These are phyloP conservation scores for Phytophthora megakarya DNA, from an alignment of 352 stramenopile genomes.

Conservation along the genomic window DNA sequence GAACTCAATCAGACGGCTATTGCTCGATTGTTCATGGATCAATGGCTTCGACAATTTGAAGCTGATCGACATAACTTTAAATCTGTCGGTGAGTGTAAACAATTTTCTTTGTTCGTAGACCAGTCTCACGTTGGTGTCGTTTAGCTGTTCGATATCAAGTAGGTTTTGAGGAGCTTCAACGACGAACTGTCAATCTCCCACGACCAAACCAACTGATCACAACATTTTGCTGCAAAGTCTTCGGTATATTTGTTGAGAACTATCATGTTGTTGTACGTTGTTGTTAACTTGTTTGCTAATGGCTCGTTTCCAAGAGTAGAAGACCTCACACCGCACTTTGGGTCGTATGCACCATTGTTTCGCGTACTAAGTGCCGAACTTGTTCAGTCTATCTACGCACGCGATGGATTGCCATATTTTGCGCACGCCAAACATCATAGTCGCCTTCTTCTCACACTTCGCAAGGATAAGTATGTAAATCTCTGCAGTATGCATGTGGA, in stretches of 20 bases:
- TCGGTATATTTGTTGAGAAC: conserved; percentile 35
- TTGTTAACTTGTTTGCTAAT: conserved; percentile 1
- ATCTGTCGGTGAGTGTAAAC: conserved; percentile 50
- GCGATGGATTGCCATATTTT: conserved; percentile 55
- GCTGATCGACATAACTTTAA: conserved; percentile 57
- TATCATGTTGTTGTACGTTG: background rate
- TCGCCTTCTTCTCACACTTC: conserved; percentile 51
- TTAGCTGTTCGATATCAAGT: conserved; percentile 69
- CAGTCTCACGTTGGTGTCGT: background rate
- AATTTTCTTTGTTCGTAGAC: no score
- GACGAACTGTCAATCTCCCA: conserved; percentile 57
- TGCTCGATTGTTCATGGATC: conserved; percentile 61
- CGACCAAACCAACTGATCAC: conserved; percentile 66
- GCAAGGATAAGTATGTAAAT: conserved; percentile 49
- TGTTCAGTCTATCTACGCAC: conserved; percentile 49
- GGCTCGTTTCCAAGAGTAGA: conserved; percentile 38
- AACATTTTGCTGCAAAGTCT: conserved; percentile 56
- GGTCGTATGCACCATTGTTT: conserved; percentile 51
- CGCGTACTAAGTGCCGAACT: conserved; percentile 52
- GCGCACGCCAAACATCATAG: conserved; percentile 69
- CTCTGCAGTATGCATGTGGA: background rate
- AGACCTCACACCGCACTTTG: conserved; percentile 63
- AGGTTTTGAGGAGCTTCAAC: conserved; percentile 64
- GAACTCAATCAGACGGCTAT: conserved; percentile 62
- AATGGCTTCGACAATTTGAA: conserved; percentile 68